Evolutionary conservation across 2,329 filamentous ascomycete species (phyloP), one percentile per base, ranked within the genome.

Genomic region (Trichophyton simii): DNA sequence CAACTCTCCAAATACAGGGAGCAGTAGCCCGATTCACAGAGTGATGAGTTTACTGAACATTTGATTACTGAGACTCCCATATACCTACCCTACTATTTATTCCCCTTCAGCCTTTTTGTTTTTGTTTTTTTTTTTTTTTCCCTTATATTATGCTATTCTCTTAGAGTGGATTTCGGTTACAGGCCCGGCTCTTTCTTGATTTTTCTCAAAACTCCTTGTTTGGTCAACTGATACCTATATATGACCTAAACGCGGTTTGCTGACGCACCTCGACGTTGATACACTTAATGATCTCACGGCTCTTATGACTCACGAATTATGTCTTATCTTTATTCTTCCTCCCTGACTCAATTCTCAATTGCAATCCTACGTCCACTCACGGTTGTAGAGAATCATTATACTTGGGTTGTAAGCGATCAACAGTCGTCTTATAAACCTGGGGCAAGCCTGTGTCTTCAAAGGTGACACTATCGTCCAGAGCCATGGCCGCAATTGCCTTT

Each of bases 11-110:
- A 87, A 84, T 68, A 82, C 77, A 58, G 80, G 72, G 0, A 72
- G 81, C 58, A 83, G 85, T 11, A 88, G 86, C 68, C 87, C 87
- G 3, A 76, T 89, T 66, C 79, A 85, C 67, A 79, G 86, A 66
- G 86, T 89, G 72, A 87, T 89, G 86, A 88, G 85, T 72, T 76
- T 89, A 66, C 72, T 90, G 66, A 85, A 84, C 62, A 80, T 86
- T 79, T 85, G 52, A 62, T 25, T 7, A 36, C 18, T 6, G n/a
- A 50, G 8, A 6, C 13, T 42, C 18, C 15, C n/a, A n/a, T 52
- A 3, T 15, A 38, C 34, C 11, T 38, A 31, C 28, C 34, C 11
- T 38, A 31, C 28, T 38, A 38, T 38, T 7, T 13, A 13, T 38
- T 9, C 25, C 7, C n/a, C 28, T 41, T 18, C 13, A 20, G 4